Evolutionary conservation across 768 basidiomycete genomes (phyloP), one percentile per base, ranked within the genome.

Genomic region (Boletus rufocinnamomeus): DNA sequence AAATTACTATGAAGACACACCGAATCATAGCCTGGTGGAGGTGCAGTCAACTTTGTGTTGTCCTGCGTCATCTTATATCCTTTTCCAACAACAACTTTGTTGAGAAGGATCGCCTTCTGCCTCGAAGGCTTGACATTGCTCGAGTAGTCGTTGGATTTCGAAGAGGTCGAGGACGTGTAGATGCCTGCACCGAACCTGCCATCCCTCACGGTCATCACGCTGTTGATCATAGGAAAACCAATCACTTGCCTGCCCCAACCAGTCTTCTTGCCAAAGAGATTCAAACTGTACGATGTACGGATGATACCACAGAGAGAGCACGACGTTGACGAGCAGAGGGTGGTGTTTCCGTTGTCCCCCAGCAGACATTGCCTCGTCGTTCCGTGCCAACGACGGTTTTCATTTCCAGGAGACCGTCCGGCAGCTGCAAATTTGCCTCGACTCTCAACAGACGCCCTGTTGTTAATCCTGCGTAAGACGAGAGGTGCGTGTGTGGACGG

Each of bases 111-210:
- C 0, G 84, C 84, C 62, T 87, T 87, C 60, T 82, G 70, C 19
- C 71, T 69, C 0, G 84, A 87, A 44, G 78, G 72, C 59, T 79
- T 81, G 52, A 80, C 76, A 58, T 86, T 87, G 52, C 74, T 76
- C 13, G 86, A 86, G 66, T 89, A 89, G 70, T 89, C 87, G 58
- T 88, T 84, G 19, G 87, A 86, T 81, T 89, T 89, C 8, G 87
- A 89, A n/a, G 88, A 88, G 2, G 87, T 89, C n/a, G 85, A 85
- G 6, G 86, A 87, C 2, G 87, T 88, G 66, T 88, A 89, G 43
- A 88, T 85, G 27, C 87, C 87, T 38, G 82, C 81, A 27, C 87
- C 87, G 50, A 88, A 88, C 59, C 86, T 87, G 61, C 21, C 55
- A 23, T 30, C 23, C 43, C 6, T 38, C 17, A 43, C n/a, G 49